Base-by-base conservation (phyloP, 2,329 filamentous ascomycete genomes). In the Escovopsis sp. region DNA sequence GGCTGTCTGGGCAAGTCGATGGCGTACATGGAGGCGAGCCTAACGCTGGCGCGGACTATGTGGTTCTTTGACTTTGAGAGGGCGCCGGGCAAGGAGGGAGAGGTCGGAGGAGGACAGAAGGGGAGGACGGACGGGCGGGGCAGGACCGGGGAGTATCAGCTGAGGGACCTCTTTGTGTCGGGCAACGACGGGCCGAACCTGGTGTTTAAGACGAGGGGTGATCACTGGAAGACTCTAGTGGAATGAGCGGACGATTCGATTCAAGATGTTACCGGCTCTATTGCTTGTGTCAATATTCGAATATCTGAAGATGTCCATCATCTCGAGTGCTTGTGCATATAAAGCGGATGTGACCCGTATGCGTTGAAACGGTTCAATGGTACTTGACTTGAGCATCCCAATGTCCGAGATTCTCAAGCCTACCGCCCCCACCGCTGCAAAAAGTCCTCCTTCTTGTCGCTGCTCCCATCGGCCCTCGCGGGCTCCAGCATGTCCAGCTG, bases 381-480 rank as follows among this genome's bases (percentile, higher is more conserved):
- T 20, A n/a, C n/a, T n/a, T n/a, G n/a, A n/a, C n/a, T n/a, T n/a
- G n/a, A n/a, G n/a, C n/a, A 3, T 20, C 20, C 20, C 20, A 3
- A 20, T 20, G 20, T 20, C 20, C 5, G 20, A 3, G 20, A 3
- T 20, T 20, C 20, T 20, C 20, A 37, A 14, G 9, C 11, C 31
- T 12, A 41, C 38, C 39, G 35, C 13, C 43, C 50, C 60, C 60
- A 64, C n/a, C 61, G 48, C 20, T 54, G 45, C 4, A 63, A 39
- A 42, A 78, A 57, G 37, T 71, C 65, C 6, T 71, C 68, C 44
- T 61, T 64, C 51, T 65, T 68, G n/a, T 61, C 56, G 45, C 68
- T 72, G 47, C 55, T 64, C 1, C 51, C 58, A 24, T 55, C 49
- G 5, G 61, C 51, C 30, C 55, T 57, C 36, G 58, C 59, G 6